Evolutionary conservation across 768 basidiomycete species (phyloP).

Genomic region (Trametes punicea): DNA sequence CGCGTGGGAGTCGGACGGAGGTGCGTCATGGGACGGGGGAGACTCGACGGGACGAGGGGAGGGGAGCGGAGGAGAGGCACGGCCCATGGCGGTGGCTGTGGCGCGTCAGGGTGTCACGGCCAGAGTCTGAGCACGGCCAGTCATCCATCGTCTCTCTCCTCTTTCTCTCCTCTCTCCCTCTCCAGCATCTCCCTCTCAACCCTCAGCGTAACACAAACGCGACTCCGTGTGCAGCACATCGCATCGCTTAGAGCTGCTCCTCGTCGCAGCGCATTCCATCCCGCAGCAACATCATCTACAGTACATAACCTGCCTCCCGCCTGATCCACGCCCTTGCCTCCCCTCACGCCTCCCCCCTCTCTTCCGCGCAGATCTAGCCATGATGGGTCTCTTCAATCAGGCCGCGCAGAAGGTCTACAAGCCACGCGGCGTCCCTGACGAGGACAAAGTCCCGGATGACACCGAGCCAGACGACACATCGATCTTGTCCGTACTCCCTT

Average conservation of each 20-base stretch:
- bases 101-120: neutral
- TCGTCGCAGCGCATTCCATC: conserved; percentile 2
- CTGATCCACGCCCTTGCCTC: conserved; percentile 18
- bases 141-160: neutral
- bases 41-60: too few relatives aligned
- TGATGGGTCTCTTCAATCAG: conserved; percentile 81
- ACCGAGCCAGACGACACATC: conserved; percentile 88
- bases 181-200: neutral
- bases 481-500: conserved; percentile 63
- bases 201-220: neutral
- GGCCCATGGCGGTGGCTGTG: neutral
- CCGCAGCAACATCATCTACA: conserved; percentile 11
- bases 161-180: neutral
- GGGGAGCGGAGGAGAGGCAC: too few relatives aligned
- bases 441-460: conserved; percentile 74
- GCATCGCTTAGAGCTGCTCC: neutral
- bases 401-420: conserved; percentile 61
- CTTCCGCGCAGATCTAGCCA: conserved; percentile 31
- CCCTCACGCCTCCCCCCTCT: conserved; percentile 5
- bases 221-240: neutral
- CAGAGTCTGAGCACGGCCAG: neutral
- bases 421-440: conserved; percentile 64
- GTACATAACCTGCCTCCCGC: neutral
- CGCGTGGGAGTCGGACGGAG: too few relatives aligned
- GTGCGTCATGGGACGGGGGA: neutral